Evolutionary conservation across 2,329 filamentous ascomycete species (phyloP).

Genomic region (Raffaelea deltoideospora): DNA sequence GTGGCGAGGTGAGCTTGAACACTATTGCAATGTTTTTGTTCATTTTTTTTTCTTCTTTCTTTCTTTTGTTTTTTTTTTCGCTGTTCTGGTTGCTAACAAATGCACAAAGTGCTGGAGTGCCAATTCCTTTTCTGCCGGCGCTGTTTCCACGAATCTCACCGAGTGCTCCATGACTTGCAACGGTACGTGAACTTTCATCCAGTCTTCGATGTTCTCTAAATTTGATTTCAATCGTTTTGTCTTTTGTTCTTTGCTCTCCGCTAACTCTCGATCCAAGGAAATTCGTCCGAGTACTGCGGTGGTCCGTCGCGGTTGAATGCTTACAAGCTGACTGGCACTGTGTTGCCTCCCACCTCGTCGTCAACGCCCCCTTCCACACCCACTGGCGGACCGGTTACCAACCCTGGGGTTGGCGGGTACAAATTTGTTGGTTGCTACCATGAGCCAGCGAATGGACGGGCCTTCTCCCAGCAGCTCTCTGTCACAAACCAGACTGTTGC

Average conservation of each 20-base stretch:
- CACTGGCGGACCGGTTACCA: constrained; percentile 14
- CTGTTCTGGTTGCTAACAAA: neutral
- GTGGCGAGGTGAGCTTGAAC: constrained; percentile 22
- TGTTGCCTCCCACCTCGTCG: neutral
- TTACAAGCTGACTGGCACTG: neutral
- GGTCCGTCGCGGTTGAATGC: constrained; percentile 1
- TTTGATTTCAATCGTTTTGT: neutral
- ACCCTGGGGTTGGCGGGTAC: constrained; percentile 17
- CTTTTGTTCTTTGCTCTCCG: too few relatives aligned
- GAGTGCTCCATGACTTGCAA: constrained; percentile 15
- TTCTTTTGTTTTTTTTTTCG: constrained; percentile 8
- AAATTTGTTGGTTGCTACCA: constrained; percentile 18
- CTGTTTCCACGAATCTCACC: constrained; percentile 7
- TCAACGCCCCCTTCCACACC: constrained; percentile 1
- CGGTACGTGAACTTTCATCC: too few relatives aligned
- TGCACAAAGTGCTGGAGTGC: constrained; percentile 4
- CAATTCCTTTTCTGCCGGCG: constrained; percentile 9
- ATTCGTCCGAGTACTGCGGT: constrained; percentile 5
- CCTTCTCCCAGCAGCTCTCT: constrained; percentile 6
- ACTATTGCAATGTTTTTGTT: neutral
- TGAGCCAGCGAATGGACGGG: constrained; percentile 8
- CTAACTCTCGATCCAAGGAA: neutral
- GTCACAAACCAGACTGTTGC: constrained; percentile 9
- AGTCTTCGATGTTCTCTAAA: neutral
- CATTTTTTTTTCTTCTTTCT: neutral